phyloP scores from a whole-genome alignment of 169 alveolate genomes.

The Plasmodium reichenowi region DNA sequence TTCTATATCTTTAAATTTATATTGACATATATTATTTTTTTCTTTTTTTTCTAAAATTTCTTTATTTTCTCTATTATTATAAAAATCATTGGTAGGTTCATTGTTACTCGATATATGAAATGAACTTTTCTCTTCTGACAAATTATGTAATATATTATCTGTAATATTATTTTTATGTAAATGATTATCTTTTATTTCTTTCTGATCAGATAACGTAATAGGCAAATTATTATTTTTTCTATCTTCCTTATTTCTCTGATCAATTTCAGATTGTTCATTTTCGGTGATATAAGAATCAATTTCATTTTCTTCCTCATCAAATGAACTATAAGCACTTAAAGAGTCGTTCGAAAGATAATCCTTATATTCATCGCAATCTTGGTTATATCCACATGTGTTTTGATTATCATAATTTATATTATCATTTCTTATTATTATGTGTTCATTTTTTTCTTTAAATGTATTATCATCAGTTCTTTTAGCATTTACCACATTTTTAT shows the following conservation, averaged over 20 bases:
- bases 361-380: too few species aligned
- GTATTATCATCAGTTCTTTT: background rate
- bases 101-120: background rate
- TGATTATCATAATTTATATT: background rate
- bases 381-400: background rate
- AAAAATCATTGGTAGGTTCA: background rate
- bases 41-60: background rate
- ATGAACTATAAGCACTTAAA: too few species aligned
- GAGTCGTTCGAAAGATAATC: too few species aligned
- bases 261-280: too few species aligned
- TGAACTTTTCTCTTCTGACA: background rate
- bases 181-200: background rate
- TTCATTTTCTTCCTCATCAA: too few species aligned
- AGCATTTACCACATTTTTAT: background rate
- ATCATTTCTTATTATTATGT: background rate
- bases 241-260: too few species aligned
- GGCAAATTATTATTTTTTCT: too few species aligned
- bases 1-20: background rate
- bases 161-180: too few species aligned
- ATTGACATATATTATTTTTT: background rate
- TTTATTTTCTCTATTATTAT: background rate
- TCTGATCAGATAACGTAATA: too few species aligned
- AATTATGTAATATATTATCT: too few species aligned
- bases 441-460: background rate
- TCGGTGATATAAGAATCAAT: too few species aligned